Conservation (phyloP, 495 filamentous ascomycete species). For the Penicillium dipodomyicola region DNA sequence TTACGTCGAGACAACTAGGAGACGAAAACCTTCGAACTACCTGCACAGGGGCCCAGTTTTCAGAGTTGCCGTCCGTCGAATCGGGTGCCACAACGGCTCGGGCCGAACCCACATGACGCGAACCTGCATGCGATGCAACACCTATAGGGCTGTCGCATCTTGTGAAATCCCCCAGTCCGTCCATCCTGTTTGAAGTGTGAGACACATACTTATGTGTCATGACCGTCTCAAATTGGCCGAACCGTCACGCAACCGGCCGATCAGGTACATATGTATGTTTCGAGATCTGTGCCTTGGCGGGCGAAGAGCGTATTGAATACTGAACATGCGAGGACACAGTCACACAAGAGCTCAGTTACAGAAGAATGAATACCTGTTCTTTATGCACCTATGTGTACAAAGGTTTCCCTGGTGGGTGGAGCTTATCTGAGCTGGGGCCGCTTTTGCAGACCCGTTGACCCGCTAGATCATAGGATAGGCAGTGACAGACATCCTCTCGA, state of each 20-base stretch:
- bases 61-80: conserved; percentile 1
- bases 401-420: no score
- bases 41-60: neutral
- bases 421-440: no score
- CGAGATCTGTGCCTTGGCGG: neutral
- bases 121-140: neutral
- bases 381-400: no score
- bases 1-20: neutral
- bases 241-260: neutral
- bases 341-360: neutral
- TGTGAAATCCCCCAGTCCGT: neutral
- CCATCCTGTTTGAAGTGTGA: neutral
- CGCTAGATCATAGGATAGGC: no score
- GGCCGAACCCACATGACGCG: neutral
- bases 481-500: no score
- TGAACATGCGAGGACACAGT: neutral
- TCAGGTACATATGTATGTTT: neutral
- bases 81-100: conserved; percentile 3
- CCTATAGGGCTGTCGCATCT: neutral
- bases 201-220: neutral
- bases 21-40: no score
- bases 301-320: neutral
- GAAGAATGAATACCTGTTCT: neutral
- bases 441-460: no score
- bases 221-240: neutral